Conservation (phyloP, 257 asterid genomes). For the Fraxinus cuspidata region DNA sequence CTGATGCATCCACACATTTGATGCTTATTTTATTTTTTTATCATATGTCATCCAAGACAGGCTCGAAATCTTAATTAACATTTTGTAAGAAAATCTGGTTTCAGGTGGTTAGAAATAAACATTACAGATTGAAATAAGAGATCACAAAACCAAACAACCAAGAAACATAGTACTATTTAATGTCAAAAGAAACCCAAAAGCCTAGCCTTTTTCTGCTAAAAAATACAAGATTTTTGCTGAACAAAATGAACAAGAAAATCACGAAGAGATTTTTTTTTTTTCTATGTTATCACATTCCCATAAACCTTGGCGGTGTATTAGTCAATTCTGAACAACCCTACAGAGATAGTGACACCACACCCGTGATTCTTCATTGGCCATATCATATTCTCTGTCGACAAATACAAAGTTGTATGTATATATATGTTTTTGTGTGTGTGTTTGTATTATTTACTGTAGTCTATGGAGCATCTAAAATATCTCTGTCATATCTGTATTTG, state of each 20-base stretch:
- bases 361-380: slow-evolving; percentile 39
- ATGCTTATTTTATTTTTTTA: too few relatives aligned
- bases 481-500: slow-evolving; percentile 6
- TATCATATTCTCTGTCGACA: slow-evolving; percentile 1
- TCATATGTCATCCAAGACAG: too few relatives aligned
- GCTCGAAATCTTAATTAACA: too few relatives aligned
- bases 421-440: background rate
- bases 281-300: background rate
- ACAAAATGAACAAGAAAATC: background rate
- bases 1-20: too few relatives aligned
- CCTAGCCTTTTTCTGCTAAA: background rate
- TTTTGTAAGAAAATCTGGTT: background rate
- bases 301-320: background rate
- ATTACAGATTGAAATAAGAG: background rate
- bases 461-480: background rate
- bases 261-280: too few relatives aligned
- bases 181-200: background rate
- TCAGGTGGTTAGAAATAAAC: background rate
- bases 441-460: background rate
- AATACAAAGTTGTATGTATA: background rate
- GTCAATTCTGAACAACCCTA: slow-evolving; percentile 15
- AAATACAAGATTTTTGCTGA: too few relatives aligned
- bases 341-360: slow-evolving; percentile 28
- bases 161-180: background rate
- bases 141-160: background rate